These are phyloP conservation scores for Colletotrichum sp. DNA, from an alignment of 2,329 filamentous ascomycete genomes.

Conservation along the genomic window DNA sequence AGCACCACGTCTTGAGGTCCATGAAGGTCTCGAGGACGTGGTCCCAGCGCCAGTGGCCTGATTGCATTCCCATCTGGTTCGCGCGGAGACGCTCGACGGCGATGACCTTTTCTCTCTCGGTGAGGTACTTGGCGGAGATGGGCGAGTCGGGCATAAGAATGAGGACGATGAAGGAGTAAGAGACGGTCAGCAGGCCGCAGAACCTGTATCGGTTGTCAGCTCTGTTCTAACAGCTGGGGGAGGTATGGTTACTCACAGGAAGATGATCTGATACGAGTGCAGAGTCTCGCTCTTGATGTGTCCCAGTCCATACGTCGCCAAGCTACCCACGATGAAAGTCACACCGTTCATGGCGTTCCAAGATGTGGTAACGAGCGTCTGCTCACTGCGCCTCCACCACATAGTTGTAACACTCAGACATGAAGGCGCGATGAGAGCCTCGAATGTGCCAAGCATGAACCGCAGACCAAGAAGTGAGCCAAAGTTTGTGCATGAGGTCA, in stretches of 20 bases:
- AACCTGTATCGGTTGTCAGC: constrained; percentile 21
- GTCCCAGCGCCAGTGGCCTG: constrained; percentile 39
- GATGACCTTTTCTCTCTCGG: constrained; percentile 57
- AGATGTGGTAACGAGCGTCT: constrained; percentile 49
- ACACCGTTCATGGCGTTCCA: constrained; percentile 64
- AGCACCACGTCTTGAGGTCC: constrained; percentile 42
- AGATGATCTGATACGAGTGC: constrained; percentile 30
- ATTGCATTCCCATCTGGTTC: constrained; percentile 47
- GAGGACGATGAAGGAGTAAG: constrained; percentile 52
- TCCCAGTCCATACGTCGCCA: constrained; percentile 34
- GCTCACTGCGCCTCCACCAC: constrained; percentile 59
- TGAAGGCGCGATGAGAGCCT: constrained; percentile 55
- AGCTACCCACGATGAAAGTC: constrained; percentile 48
- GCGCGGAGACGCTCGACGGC: constrained; percentile 60
- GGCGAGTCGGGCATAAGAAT: constrained; percentile 67
- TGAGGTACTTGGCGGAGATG: constrained; percentile 60
- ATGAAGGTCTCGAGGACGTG: constrained; percentile 38
- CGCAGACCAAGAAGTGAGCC: constrained; percentile 48
- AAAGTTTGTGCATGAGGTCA: constrained; percentile 55
- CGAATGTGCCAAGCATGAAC: constrained; percentile 50
- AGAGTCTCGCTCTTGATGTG: constrained; percentile 28
- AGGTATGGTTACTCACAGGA: not conserved
- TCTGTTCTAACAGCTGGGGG: fast-evolving
- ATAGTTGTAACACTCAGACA: constrained; percentile 60
- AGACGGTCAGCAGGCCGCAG: constrained; percentile 46